Evolutionary conservation across 163 green algal genomes (phyloP), one percentile per base, ranked within the genome.

Genomic region (Trebouxiophyceae sp.): DNA sequence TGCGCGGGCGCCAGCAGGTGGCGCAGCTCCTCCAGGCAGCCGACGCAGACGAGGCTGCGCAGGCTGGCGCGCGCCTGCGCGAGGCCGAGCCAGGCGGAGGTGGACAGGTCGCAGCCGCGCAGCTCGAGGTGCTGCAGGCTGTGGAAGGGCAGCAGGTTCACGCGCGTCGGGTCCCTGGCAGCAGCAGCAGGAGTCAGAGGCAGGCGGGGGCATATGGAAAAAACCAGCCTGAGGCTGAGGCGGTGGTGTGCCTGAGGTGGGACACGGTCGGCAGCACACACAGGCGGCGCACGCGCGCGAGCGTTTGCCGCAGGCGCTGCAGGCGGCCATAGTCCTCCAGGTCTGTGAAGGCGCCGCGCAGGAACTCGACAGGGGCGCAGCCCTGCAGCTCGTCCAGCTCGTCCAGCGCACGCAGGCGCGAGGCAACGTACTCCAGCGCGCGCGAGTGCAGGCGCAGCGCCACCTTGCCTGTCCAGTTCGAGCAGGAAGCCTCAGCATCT

Each of bases 71-170:
- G 39, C 19, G 19, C 19, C 19, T 16, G 12, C 45, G 31, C 29
- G 6, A 67, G 20, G 29, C 66, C 59, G 2, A 45, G 28, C 57
- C 57, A 67, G 26, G 45, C 57, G 31, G 46, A 64, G 4, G 58
- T 72, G 2, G 58, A 67, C 58, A 72, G 59, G 58, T 72, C 66
- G 33, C 66, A 72, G 20, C 66, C 58, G 7, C 30, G 47, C 45
- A 72, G 33, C 57, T 72, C 57, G n/a, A 72, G 47, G 26, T n/a
- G 47, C 1, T 4, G 31, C 30, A 72, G 57, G 16, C 46, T 46
- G 4, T 33, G 44, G 39, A 72, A 60, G 3, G 30, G 45, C 6
- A 26, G 27, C 46, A 72, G n/a, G 31, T 59, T 67, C 3, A 72
- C 34, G 4, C 66, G 46, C 1, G 66, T 72, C 4, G 66, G 66